phyloP scores from a whole-genome alignment of 2,329 filamentous ascomycete genomes.

The Nemania sp. region DNA sequence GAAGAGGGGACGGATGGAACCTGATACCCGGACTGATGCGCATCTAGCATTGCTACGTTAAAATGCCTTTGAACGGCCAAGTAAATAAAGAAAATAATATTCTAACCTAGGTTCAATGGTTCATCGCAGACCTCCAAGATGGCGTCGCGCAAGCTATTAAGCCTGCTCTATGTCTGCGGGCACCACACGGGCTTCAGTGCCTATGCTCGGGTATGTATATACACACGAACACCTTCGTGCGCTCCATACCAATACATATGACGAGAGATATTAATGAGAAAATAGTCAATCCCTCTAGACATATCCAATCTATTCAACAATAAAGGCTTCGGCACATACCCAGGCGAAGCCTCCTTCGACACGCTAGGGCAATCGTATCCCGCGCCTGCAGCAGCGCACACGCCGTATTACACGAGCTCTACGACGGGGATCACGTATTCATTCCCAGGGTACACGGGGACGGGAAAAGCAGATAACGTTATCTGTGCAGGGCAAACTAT shows the following conservation, averaged over 20 bases:
- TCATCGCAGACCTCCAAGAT: too few species aligned
- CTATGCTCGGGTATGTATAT: neutral
- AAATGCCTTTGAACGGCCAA: neutral
- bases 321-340: conserved; percentile 49
- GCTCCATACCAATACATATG: neutral
- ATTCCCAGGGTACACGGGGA: conserved; percentile 47
- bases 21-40: neutral
- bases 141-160: neutral
- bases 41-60: neutral
- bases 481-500: conserved; percentile 48
- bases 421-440: conserved; percentile 47
- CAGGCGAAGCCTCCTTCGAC: conserved; percentile 52
- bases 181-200: neutral
- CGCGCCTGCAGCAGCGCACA: conserved; percentile 35
- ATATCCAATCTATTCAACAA: conserved; percentile 49
- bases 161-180: neutral
- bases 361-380: conserved; percentile 47
- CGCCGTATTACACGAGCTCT: conserved; percentile 43
- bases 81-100: neutral
- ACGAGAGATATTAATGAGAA: neutral
- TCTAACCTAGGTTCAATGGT: neutral
- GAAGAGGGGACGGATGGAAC: neutral
- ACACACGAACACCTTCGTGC: too few species aligned
- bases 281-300: conserved; percentile 38
- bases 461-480: conserved; percentile 46